These are phyloP conservation scores for Phytophthora sojae DNA, from an alignment of 352 stramenopile genomes.

Conservation along the genomic window DNA sequence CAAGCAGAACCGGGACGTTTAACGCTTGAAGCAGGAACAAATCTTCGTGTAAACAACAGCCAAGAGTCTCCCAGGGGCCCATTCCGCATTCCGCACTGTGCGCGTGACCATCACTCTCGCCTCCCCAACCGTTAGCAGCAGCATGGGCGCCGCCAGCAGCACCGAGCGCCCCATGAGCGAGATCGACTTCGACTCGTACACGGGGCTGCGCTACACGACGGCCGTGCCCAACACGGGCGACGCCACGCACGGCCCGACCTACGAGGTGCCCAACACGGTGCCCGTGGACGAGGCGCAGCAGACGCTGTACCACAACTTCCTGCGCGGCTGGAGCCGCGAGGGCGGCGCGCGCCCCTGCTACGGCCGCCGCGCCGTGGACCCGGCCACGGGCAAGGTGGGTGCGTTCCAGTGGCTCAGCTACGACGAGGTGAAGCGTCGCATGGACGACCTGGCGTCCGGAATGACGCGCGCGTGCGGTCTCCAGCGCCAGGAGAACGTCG, in stretches of 20 bases:
- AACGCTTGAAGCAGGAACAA: constrained; percentile 1
- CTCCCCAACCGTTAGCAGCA: background rate
- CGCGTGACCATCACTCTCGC: constrained; percentile 12
- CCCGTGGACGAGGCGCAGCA: constrained; percentile 43
- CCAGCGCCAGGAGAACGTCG: constrained; percentile 59
- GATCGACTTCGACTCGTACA: constrained; percentile 68
- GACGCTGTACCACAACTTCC: constrained; percentile 55
- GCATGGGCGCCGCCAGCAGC: constrained; percentile 56
- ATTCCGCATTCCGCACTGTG: background rate
- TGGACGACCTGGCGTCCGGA: constrained; percentile 52
- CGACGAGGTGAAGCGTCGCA: constrained; percentile 47
- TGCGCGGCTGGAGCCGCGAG: constrained; percentile 35
- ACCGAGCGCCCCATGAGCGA: constrained; percentile 52
- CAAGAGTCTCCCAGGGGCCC: background rate
- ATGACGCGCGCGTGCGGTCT: constrained; percentile 42
- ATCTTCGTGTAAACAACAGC: constrained; percentile 35
- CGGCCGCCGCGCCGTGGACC: constrained; percentile 51
- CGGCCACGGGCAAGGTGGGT: constrained; percentile 45
- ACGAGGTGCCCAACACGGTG: constrained; percentile 38
- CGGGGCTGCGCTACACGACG: constrained; percentile 49
- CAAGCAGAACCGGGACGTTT: background rate
- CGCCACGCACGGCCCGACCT: constrained; percentile 47
- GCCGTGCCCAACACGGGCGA: constrained; percentile 51
- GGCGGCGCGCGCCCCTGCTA: constrained; percentile 19
- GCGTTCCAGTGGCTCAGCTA: constrained; percentile 71